Conservation (phyloP, 495 filamentous ascomycete genomes). For the Daldinia decipiens region DNA sequence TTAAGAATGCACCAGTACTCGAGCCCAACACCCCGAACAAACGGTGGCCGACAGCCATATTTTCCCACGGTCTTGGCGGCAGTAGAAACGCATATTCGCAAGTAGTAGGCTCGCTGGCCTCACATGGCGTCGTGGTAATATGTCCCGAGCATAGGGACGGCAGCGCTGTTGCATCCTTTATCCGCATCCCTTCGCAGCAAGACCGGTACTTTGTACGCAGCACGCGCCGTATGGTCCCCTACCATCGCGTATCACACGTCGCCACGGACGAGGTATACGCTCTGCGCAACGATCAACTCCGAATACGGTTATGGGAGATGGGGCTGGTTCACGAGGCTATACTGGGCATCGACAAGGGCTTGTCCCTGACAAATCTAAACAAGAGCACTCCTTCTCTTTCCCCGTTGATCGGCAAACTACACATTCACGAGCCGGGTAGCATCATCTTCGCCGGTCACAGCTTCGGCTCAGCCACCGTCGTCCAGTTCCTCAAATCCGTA, state of each 20-base stretch:
- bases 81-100: constrained; percentile 79
- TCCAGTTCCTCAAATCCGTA: constrained; percentile 77
- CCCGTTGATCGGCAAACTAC: constrained; percentile 64
- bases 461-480: constrained; percentile 75
- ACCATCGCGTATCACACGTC: constrained; percentile 63
- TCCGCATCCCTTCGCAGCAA: constrained; percentile 60
- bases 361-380: constrained; percentile 57
- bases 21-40: constrained; percentile 46
- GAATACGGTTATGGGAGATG: constrained; percentile 78
- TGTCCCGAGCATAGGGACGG: constrained; percentile 83
- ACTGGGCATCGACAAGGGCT: constrained; percentile 66
- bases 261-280: constrained; percentile 66
- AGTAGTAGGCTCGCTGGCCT: constrained; percentile 73
- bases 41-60: constrained; percentile 80
- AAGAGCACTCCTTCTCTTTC: constrained; percentile 58
- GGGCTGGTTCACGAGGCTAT: constrained; percentile 70
- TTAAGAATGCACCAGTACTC: constrained; percentile 56
- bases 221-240: constrained; percentile 54
- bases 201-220: constrained; percentile 47
- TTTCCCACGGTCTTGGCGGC: constrained; percentile 83
- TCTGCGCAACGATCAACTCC: constrained; percentile 70
- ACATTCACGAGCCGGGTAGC: constrained; percentile 74
- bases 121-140: constrained; percentile 77
- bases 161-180: constrained; percentile 70
- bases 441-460: constrained; percentile 78